Conservation (phyloP, 495 filamentous ascomycete genomes). For the Parathielavia hyrcaniae region DNA sequence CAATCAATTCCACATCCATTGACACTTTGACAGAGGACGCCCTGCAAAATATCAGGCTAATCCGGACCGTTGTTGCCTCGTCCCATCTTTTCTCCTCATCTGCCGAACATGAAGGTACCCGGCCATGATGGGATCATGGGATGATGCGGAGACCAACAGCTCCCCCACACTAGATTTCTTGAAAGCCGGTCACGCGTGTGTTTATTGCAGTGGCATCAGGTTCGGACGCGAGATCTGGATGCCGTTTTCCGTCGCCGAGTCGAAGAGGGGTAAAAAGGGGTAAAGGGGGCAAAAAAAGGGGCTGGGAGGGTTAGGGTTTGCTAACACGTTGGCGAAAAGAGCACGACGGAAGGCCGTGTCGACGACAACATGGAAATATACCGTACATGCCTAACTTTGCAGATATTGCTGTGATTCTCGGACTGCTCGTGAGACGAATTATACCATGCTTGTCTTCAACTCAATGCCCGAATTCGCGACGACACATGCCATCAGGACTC, state of each 20-base stretch:
- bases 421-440: too few relatives aligned
- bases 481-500: too few relatives aligned
- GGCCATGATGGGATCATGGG: not conserved
- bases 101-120: conserved; percentile 10
- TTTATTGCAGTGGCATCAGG: too few relatives aligned
- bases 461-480: too few relatives aligned
- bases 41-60: conserved; percentile 12
- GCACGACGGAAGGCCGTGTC: too few relatives aligned
- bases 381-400: too few relatives aligned
- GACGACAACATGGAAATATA: too few relatives aligned
- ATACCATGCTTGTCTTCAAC: too few relatives aligned
- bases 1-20: too few relatives aligned
- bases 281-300: too few relatives aligned
- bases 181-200: conserved; percentile 2
- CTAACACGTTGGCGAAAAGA: not conserved
- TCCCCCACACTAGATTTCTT: conserved; percentile 8
- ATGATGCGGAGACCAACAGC: not conserved
- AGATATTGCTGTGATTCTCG: too few relatives aligned
- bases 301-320: not conserved
- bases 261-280: not conserved
- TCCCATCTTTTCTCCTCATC: conserved; percentile 9
- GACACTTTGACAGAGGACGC: not conserved
- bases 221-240: conserved; percentile 4
- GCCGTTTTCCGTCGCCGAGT: conserved; percentile 3
- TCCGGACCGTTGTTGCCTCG: not conserved